Base-by-base conservation (phyloP, 345 rosid species). In the Aquilaria sinensis region DNA sequence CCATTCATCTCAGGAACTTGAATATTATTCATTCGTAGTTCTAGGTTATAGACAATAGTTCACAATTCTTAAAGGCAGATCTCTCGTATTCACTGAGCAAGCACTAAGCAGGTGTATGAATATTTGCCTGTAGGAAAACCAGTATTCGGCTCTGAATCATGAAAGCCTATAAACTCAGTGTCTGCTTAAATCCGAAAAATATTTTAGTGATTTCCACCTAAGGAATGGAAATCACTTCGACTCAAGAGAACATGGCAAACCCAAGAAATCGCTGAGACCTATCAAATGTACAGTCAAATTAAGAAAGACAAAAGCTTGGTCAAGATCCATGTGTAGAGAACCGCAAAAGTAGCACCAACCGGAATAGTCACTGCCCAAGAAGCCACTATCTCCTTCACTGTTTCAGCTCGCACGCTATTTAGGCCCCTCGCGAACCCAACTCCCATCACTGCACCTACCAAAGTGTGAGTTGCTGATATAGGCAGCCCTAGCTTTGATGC, bases 381-480 rank as follows among this genome's bases (percentile, higher is more conserved):
- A 61, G 80, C 76, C 68, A 85, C 96, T 11, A 94, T 94, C 78
- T 90, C 99, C 77, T 70, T 78, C 60, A 94, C 96, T 3, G 92
- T 88, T 80, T 90, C 99, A 23, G 88, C 82, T 72, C 97, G 81
- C 58, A 94, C 97, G 56, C 80, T 83, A 60, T 90, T 94, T 51
- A 90, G 85, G 16, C 99, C 99, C 56, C 99, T 84, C 0, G 97
- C 99, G 41, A 94, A 90, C 3, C 99, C 99, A 6, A 94, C 99
- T 15, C 99, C 99, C 99, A 94, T 94, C 52, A 94, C 99, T 11
- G 97, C 96, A 47, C 99, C 97, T 14, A 94, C 97, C 47, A 90
- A 72, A 4, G 99, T 94, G 62, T 90, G 99, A 0, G 97, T 94
- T 14, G 96, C 96, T 0, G 97, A 94, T 32, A 94, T 83, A 4